A percentile compares a stretch with the other conserved stretches of the same genome.
Conservation (phyloP, 2,329 filamentous ascomycete genomes). For the Hypoxylon sp. region DNA sequence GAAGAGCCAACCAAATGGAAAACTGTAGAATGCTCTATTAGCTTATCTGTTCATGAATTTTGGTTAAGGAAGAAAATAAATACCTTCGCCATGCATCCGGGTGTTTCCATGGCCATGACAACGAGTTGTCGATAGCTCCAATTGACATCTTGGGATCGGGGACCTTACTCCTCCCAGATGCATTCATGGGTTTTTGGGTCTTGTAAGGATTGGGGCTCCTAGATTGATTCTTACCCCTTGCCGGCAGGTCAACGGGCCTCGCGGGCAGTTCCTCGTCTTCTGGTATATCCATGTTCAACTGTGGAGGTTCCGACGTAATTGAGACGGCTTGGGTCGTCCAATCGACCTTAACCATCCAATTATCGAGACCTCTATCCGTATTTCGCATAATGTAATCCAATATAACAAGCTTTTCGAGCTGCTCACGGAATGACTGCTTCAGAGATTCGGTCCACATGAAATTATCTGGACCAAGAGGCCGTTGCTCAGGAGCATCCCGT, state of each 20-base stretch:
- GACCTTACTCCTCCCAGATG: constrained; percentile 61
- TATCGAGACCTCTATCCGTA: constrained; percentile 94
- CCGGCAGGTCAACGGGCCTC: constrained; percentile 66
- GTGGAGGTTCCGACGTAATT: constrained; percentile 82
- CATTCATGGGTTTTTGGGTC: constrained; percentile 84
- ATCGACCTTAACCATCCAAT: constrained; percentile 99
- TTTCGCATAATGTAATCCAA: constrained; percentile 99
- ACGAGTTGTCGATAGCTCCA: constrained; percentile 95
- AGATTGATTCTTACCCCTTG: constrained; percentile 49
- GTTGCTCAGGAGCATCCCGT: constrained; percentile 47
- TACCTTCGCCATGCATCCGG: constrained; percentile 82
- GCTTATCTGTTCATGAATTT: constrained; percentile 16
- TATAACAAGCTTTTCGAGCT: constrained; percentile 96
- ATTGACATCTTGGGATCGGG: constrained; percentile 72
- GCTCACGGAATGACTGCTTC: constrained; percentile 92
- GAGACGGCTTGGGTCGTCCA: constrained; percentile 83
- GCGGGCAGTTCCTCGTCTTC: constrained; percentile 61
- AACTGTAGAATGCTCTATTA: constrained; percentile 68
- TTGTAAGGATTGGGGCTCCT: constrained; percentile 69
- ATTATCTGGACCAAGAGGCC: constrained; percentile 56
- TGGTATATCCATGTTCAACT: constrained; percentile 68
- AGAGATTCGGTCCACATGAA: constrained; percentile 89
- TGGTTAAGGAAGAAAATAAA: neutral
- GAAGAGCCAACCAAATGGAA: constrained; percentile 98
- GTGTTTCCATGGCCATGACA: constrained; percentile 99